Evolutionary conservation across 2,329 filamentous ascomycete species (phyloP).

Genomic region (Aspergillus latus): DNA sequence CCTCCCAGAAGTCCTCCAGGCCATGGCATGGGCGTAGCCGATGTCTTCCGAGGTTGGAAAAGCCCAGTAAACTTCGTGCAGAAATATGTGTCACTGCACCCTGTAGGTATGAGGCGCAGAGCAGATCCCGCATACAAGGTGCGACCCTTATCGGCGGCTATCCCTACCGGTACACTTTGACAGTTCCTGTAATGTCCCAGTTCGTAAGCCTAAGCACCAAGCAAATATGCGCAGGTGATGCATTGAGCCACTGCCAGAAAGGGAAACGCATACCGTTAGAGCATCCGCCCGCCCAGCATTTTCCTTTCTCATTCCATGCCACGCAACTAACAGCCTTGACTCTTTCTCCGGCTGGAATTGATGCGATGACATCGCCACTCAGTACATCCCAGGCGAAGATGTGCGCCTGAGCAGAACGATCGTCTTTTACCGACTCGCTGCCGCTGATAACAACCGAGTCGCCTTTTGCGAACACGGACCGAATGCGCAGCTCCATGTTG

Average conservation of each 20-base stretch:
- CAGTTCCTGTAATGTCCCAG: slow-evolving; percentile 16
- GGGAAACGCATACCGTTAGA: slow-evolving; percentile 39
- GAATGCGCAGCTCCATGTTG: slow-evolving; percentile 72
- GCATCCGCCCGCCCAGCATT: slow-evolving; percentile 43
- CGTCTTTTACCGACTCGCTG: slow-evolving; percentile 60
- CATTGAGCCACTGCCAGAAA: not conserved
- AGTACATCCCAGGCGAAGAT: slow-evolving; percentile 76
- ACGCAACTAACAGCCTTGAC: slow-evolving; percentile 48
- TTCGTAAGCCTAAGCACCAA: slow-evolving; percentile 4
- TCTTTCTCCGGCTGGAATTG: slow-evolving; percentile 48
- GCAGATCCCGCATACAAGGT: not conserved
- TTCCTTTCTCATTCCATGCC: slow-evolving; percentile 45
- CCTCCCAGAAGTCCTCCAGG: no score
- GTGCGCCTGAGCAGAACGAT: slow-evolving; percentile 26
- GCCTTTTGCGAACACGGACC: slow-evolving; percentile 70
- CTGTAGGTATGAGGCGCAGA: not conserved
- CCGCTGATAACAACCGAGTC: slow-evolving; percentile 79
- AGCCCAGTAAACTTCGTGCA: no score
- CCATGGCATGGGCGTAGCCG: no score
- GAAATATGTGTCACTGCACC: no score
- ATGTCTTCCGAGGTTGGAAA: no score
- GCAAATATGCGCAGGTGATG: not conserved
- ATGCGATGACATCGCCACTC: slow-evolving; percentile 66
- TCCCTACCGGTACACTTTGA: slow-evolving; percentile 22
- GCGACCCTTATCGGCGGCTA: not conserved